Evolutionary conservation across 2,329 filamentous ascomycete species (phyloP).

Genomic region (Mariannaea sp.): DNA sequence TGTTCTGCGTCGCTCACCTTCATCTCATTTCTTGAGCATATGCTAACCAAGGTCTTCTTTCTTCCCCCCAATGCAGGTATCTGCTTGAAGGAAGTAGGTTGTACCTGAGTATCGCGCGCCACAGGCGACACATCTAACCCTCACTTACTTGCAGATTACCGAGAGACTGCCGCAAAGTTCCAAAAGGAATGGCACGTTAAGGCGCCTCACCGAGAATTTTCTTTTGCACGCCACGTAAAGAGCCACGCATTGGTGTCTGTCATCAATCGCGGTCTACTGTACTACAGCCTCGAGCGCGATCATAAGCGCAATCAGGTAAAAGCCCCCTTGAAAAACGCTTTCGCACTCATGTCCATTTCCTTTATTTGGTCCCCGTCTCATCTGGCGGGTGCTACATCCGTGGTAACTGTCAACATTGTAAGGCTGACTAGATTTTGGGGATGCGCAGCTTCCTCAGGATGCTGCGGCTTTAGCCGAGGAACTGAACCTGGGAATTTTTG

Average conservation of each 20-base stretch:
- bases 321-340: conserved; percentile 15
- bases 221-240: conserved; percentile 68
- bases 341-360: conserved; percentile 7
- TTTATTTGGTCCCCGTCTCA: conserved; percentile 18
- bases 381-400: conserved; percentile 20
- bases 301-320: conserved; percentile 57
- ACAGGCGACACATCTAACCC: conserved; percentile 33
- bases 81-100: conserved; percentile 66
- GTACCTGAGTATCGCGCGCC: conserved; percentile 32
- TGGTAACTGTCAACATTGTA: conserved; percentile 24
- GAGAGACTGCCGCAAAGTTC: conserved; percentile 69
- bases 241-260: conserved; percentile 66
- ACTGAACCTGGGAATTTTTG: conserved; percentile 60
- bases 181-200: conserved; percentile 70
- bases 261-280: conserved; percentile 67
- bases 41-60: conserved; percentile 29
- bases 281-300: conserved; percentile 63
- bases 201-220: conserved; percentile 65
- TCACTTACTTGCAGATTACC: conserved; percentile 58
- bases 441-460: conserved; percentile 55
- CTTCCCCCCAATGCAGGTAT: conserved; percentile 51
- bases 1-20: conserved; percentile 9
- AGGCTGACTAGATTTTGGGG: conserved; percentile 31
- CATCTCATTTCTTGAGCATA: conserved; percentile 21
- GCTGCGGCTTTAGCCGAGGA: conserved; percentile 53